phyloP scores from a whole-genome alignment of 305 asterid species.

The Salvia sclarea region DNA sequence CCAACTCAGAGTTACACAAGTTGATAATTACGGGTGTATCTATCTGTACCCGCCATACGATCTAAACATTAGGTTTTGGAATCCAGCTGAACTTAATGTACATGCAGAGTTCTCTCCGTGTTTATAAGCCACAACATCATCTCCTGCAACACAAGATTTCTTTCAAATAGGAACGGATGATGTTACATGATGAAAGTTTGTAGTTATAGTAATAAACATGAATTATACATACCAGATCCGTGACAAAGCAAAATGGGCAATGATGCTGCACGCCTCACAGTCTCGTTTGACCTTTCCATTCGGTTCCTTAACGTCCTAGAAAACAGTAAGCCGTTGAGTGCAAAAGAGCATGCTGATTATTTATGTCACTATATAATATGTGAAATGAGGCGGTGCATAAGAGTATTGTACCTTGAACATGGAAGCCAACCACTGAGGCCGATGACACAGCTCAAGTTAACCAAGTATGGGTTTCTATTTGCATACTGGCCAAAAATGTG shows the following conservation, averaged over 20 bases:
- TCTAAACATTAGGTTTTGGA: slow-evolving; percentile 56
- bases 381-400: not conserved
- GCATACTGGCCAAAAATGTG: slow-evolving; percentile 28
- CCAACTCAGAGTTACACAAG: not conserved
- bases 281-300: slow-evolving; percentile 30
- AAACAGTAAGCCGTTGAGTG: slow-evolving; percentile 20
- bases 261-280: slow-evolving; percentile 27
- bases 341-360: slow-evolving; percentile 12
- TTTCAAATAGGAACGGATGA: not conserved
- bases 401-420: slow-evolving; percentile 32
- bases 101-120: slow-evolving; percentile 58
- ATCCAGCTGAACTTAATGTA: slow-evolving; percentile 52
- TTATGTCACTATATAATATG: not conserved
- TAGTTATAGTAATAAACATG: not conserved
- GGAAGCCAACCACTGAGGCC: slow-evolving; percentile 40
- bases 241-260: slow-evolving; percentile 33
- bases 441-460: slow-evolving; percentile 32
- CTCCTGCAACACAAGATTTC: slow-evolving; percentile 51
- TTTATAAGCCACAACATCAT: slow-evolving; percentile 70
- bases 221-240: slow-evolving; percentile 23
- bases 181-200: not conserved
- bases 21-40: not conserved
- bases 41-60: slow-evolving; percentile 61
- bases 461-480: slow-evolving; percentile 27
- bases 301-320: slow-evolving; percentile 33